Evolutionary conservation across 23 red algal genomes (phyloP).

Genomic region (Gracilaria gracilis): DNA sequence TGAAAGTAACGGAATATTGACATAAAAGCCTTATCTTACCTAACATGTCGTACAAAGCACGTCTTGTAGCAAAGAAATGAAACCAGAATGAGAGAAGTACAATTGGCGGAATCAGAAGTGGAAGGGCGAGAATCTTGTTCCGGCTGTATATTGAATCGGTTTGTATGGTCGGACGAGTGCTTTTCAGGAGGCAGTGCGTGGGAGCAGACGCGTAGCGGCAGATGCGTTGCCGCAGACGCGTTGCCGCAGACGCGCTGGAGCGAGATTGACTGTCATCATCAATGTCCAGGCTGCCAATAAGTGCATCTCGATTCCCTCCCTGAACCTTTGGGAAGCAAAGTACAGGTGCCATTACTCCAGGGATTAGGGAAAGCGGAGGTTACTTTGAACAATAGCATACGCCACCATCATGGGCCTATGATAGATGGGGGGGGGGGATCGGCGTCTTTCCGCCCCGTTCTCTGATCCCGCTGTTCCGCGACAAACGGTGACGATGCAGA

Average conservation of each 20-base stretch:
- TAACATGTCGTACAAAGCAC: background rate
- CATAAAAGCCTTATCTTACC: background rate
- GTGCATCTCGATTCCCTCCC: background rate
- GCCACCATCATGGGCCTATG: too few relatives aligned
- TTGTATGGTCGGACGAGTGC: too few relatives aligned
- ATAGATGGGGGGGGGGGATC: too few relatives aligned
- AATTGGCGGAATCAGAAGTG: background rate
- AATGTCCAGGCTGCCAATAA: background rate
- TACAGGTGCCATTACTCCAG: too few relatives aligned
- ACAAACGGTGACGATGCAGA: too few relatives aligned
- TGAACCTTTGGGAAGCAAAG: background rate
- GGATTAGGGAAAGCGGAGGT: too few relatives aligned
- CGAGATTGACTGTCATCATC: background rate
- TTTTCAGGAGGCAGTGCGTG: background rate
- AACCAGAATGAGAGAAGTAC: too few relatives aligned
- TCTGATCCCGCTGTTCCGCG: too few relatives aligned
- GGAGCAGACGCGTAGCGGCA: constrained; percentile 1
- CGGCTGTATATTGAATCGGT: too few relatives aligned
- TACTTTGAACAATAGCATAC: too few relatives aligned
- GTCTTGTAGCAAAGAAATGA: background rate
- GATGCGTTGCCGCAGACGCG: too few relatives aligned
- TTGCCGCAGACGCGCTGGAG: background rate
- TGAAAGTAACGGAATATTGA: background rate
- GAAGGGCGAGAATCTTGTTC: too few relatives aligned
- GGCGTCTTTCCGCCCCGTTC: background rate